These are phyloP conservation scores for Cymbopogon flexuosus DNA, from an alignment of 202 grass and related monocot genomes.

Conservation along the genomic window DNA sequence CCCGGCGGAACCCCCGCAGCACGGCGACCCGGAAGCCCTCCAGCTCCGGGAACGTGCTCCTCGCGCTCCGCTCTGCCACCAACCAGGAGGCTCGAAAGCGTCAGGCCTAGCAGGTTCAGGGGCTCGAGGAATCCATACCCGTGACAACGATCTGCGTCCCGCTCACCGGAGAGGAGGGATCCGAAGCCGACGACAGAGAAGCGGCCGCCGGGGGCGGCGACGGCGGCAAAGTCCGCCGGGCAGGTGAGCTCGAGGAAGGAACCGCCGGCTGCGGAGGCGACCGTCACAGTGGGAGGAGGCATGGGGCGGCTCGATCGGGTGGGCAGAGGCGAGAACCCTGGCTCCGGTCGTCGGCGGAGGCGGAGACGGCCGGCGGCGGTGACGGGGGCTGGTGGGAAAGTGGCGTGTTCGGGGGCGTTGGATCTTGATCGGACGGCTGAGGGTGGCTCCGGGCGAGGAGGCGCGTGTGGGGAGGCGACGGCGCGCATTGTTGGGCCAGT, in stretches of 20 bases:
- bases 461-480: neutral
- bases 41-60: conserved; percentile 91
- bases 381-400: neutral
- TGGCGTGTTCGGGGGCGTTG: neutral
- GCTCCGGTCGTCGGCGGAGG: conserved; percentile 32
- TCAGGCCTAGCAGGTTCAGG: neutral
- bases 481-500: conserved; percentile 17
- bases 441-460: neutral
- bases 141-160: neutral
- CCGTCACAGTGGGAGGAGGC: neutral
- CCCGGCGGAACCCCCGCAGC: conserved; percentile 59
- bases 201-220: conserved; percentile 43
- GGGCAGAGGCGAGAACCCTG: neutral
- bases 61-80: conserved; percentile 65
- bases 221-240: conserved; percentile 40
- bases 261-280: neutral
- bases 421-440: conserved; percentile 50
- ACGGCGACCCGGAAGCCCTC: conserved; percentile 62
- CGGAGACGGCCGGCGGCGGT: neutral
- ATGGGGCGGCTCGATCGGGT: neutral
- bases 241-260: conserved; percentile 39
- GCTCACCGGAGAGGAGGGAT: conserved; percentile 82
- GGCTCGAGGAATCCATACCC: neutral
- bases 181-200: conserved; percentile 80
- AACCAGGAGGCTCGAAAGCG: neutral